These are phyloP conservation scores for Camelina sativa DNA, from an alignment of 345 rosid genomes.

Conservation along the genomic window DNA sequence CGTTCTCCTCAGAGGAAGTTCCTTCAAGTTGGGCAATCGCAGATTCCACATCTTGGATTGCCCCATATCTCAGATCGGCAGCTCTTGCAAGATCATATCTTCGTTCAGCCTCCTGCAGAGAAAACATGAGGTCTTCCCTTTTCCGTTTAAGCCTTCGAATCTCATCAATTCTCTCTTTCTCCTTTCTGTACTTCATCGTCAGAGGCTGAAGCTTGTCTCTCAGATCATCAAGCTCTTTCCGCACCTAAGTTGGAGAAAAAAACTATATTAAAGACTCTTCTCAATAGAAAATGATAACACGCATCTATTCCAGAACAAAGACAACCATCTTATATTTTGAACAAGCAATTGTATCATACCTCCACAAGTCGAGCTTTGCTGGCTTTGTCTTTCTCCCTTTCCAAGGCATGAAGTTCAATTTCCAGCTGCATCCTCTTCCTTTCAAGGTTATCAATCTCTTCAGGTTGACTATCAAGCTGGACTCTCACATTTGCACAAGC, in stretches of 20 bases:
- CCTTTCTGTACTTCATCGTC: slow-evolving; percentile 84
- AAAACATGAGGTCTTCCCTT: slow-evolving; percentile 72
- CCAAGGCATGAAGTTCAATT: slow-evolving; percentile 87
- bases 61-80: slow-evolving; percentile 87
- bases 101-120: slow-evolving; percentile 87
- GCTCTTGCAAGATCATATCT: slow-evolving; percentile 89
- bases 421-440: slow-evolving; percentile 88
- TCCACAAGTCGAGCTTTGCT: slow-evolving; percentile 86
- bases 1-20: slow-evolving; percentile 56
- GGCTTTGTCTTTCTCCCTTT: slow-evolving; percentile 92
- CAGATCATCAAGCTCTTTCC: slow-evolving; percentile 87
- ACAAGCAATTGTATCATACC: slow-evolving; percentile 48
- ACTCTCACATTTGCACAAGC: slow-evolving; percentile 96
- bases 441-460: slow-evolving; percentile 89
- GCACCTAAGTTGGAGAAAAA: slow-evolving; percentile 50
- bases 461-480: slow-evolving; percentile 97
- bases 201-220: slow-evolving; percentile 92
- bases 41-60: slow-evolving; percentile 79
- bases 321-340: slow-evolving; percentile 39
- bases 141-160: slow-evolving; percentile 78
- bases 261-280: not conserved
- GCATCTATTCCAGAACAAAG: not conserved
- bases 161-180: slow-evolving; percentile 91
- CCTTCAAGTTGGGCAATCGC: slow-evolving; percentile 75
- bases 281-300: not conserved